Evolutionary conservation across 306 rosid genomes (phyloP).

Genomic region (Quillaja saponaria): DNA sequence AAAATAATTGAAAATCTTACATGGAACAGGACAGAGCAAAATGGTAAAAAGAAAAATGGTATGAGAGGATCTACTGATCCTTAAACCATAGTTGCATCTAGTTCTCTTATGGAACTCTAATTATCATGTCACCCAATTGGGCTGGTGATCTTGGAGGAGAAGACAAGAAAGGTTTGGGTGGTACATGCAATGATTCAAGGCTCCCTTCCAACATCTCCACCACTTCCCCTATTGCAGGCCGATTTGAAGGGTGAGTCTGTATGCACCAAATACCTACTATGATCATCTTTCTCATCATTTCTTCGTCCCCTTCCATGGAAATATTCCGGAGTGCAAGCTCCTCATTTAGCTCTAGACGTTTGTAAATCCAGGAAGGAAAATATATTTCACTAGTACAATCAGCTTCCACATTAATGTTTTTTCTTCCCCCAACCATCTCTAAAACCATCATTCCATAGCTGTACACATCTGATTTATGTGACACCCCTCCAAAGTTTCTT

Average conservation of each 20-base stretch:
- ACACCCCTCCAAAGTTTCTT: constrained; percentile 37
- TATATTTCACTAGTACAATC: constrained; percentile 33
- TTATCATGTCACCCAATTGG: neutral
- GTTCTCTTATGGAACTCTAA: too few species aligned
- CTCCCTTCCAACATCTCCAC: constrained; percentile 44
- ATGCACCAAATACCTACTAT: constrained; percentile 43
- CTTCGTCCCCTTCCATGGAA: neutral
- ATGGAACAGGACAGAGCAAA: too few species aligned
- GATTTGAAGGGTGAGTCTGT: constrained; percentile 19
- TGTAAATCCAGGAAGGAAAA: constrained; percentile 42
- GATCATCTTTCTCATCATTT: constrained; percentile 26
- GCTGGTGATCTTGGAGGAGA: constrained; percentile 6
- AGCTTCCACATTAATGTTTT: constrained; percentile 13
- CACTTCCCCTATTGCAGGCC: constrained; percentile 33
- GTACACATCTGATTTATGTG: constrained; percentile 44
- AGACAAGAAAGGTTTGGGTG: constrained; percentile 41
- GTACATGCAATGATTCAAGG: constrained; percentile 17
- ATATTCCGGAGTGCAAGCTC: constrained; percentile 15
- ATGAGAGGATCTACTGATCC: too few species aligned
- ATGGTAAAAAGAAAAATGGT: too few species aligned
- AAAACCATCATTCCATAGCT: constrained; percentile 46
- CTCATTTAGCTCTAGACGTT: constrained; percentile 18
- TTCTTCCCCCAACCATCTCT: constrained; percentile 44
- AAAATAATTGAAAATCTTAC: too few species aligned
- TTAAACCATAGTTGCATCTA: too few species aligned